A percentile compares a stretch with the other conserved stretches of the same genome.
Evolutionary conservation across 345 rosid species (phyloP).

Genomic region (Aurinia saxatilis): DNA sequence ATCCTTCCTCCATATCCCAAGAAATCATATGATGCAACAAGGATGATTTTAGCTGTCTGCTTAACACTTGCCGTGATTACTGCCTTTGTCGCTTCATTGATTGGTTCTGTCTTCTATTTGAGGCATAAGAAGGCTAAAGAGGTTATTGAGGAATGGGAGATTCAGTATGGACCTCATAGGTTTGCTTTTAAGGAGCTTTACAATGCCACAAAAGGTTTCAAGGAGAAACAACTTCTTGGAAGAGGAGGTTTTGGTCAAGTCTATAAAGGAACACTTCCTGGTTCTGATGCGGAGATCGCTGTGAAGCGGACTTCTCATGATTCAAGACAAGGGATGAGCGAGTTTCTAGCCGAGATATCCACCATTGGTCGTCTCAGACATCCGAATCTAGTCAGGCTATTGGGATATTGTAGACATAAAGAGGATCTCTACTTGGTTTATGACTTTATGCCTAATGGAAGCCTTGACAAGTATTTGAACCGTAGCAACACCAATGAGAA

Average conservation of each 20-base stretch:
- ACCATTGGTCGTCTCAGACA: slow-evolving; percentile 46
- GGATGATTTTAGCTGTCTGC: slow-evolving; percentile 8
- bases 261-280: slow-evolving; percentile 40
- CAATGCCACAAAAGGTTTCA: slow-evolving; percentile 40
- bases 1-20: slow-evolving; percentile 46
- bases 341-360: slow-evolving; percentile 53
- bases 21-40: background rate
- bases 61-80: background rate
- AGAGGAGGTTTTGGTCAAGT: slow-evolving; percentile 48
- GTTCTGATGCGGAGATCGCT: slow-evolving; percentile 30
- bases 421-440: slow-evolving; percentile 41
- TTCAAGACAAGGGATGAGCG: slow-evolving; percentile 50
- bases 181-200: slow-evolving; percentile 35
- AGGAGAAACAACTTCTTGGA: slow-evolving; percentile 38
- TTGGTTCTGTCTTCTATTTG: slow-evolving; percentile 11
- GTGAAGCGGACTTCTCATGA: slow-evolving; percentile 44
- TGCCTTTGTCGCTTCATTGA: background rate
- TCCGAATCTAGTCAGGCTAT: no score
- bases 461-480: no score
- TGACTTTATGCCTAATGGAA: no score
- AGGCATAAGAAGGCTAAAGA: slow-evolving; percentile 25
- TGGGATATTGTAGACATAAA: no score
- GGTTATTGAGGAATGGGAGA: slow-evolving; percentile 43
- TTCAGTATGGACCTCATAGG: slow-evolving; percentile 38
- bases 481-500: no score